phyloP scores from a whole-genome alignment of 805 yeast genomes.

The Danielia oregonensis region DNA sequence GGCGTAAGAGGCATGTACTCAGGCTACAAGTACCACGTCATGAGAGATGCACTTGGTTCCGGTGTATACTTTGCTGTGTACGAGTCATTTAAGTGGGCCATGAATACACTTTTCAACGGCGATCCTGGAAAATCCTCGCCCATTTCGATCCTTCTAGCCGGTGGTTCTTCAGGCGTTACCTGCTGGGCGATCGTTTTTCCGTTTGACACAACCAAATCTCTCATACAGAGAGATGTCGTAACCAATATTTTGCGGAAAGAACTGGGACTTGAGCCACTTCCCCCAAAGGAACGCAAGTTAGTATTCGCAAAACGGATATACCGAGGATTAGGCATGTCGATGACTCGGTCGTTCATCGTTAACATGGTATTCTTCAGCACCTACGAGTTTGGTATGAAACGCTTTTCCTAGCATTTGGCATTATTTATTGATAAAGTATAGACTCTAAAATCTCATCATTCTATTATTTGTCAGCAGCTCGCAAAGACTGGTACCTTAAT shows the following conservation, averaged over 20 bases:
- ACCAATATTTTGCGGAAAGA: constrained; percentile 55
- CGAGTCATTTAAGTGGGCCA: constrained; percentile 62
- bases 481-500: no score
- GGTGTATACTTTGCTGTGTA: constrained; percentile 73
- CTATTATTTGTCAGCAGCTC: no score
- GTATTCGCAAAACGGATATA: constrained; percentile 50
- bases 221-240: constrained; percentile 70
- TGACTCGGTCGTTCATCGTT: constrained; percentile 65
- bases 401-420: constrained; percentile 37
- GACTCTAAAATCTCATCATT: no score
- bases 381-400: constrained; percentile 65
- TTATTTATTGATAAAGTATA: no score
- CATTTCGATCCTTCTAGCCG: constrained; percentile 47
- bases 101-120: constrained; percentile 25
- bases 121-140: constrained; percentile 22
- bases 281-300: constrained; percentile 25
- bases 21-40: constrained; percentile 64
- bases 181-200: constrained; percentile 74
- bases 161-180: constrained; percentile 74
- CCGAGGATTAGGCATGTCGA: constrained; percentile 74
- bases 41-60: constrained; percentile 67
- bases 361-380: constrained; percentile 73
- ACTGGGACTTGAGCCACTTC: constrained; percentile 44
- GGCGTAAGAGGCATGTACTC: constrained; percentile 68
- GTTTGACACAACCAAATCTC: constrained; percentile 73